Evolutionary conservation across 2,329 filamentous ascomycete genomes (phyloP), one percentile per base, ranked within the genome.

Genomic region (Cyclaneusma minus): DNA sequence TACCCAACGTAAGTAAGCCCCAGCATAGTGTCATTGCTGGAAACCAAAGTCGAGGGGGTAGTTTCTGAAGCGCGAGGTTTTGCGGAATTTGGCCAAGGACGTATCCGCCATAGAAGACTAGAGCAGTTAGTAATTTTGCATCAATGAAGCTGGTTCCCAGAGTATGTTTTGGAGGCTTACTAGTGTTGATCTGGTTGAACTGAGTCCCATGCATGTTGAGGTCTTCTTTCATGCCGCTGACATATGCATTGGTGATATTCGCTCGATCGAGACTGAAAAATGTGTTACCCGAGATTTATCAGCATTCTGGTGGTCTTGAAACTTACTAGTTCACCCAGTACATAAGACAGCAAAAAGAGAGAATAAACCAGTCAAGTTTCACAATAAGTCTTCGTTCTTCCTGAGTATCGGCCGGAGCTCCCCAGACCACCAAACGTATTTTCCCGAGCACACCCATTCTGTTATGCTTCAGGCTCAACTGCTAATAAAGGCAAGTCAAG

Each of bases 21-120:
- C 73, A 79, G 30, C 67, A 40, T 12, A 73, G 30, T 62, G 74
- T 72, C 59, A 71, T 73, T 15, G 54, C 39, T 1, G 70, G 71
- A 39, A 73, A 73, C 53, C 67, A 77, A 33, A 66, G 54, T n/a
- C 69, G 58, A 3, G 71, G 72, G 25, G 60, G 60, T 32, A 78
- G 42, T 36, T 73, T 70, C 43, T 75, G 65, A 2, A 77, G 52
- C 4, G 64, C 64, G 7, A 72, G 42, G 37, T 69, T 70, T 29
- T 60, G 64, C 0, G 65, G 65, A 13, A 72, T 51, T 41, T 74
- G 67, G 1, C 68, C 68, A 4, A 72, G 41, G 1, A 54, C 48
- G 28, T 56, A 56, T 20, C 54, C 45, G 13, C 45, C 43, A 4
- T 40, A 48, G 13, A 32, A 31, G 16, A 25, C 6, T 21, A 12